Evolutionary conservation across 192 early-diverging fungal species (phyloP), one percentile per base, ranked within the genome.

Genomic region (Umbelopsis isabellina): DNA sequence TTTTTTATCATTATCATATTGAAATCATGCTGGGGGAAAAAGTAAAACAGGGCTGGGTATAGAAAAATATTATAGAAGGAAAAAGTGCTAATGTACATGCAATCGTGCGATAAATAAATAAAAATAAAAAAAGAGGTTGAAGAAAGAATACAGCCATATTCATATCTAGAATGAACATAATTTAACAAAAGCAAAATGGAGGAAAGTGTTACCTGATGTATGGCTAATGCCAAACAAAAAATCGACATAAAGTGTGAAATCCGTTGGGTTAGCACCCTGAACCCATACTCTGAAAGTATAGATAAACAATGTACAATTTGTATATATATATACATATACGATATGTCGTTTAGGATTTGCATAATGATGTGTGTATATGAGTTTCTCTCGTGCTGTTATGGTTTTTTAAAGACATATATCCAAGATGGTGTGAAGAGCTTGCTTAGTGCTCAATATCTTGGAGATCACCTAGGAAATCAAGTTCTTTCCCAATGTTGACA

Each of bases 381-480:
- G 30, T n/a, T 0, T 37, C 25, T 30, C 15, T 35, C 11, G 18
- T 61, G 15, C 18, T 12, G 23, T 30, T 25, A 18, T 9, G 20
- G 20, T n/a, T 55, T 30, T 30, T 41, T 41, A 41, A 41, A 41
- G 10, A 41, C 7, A 41, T 41, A 4, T 41, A 41, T 10, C 37
- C 37, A 18, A 11, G 21, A 52, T 16, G 30, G 18, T n/a, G 27
- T 4, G 0, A 35, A 18, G 25, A 18, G 27, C 25, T 4, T n/a
- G 11, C 16, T 61, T 15, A 61, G 55, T 61, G 55, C 27, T 61
- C 55, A 30, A 61, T 61, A 61, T 61, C 55, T 30, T 61, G 33
- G 12, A 61, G 55, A n/a, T 48, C 72, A 20, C 46, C 61, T 9
- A 74, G 46, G 41, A 74, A 69, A 35, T 69, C 61, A 12, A 69